These are phyloP conservation scores for Paramecium biaurelia DNA, from an alignment of 73 alveolate genomes.

Conservation along the genomic window DNA sequence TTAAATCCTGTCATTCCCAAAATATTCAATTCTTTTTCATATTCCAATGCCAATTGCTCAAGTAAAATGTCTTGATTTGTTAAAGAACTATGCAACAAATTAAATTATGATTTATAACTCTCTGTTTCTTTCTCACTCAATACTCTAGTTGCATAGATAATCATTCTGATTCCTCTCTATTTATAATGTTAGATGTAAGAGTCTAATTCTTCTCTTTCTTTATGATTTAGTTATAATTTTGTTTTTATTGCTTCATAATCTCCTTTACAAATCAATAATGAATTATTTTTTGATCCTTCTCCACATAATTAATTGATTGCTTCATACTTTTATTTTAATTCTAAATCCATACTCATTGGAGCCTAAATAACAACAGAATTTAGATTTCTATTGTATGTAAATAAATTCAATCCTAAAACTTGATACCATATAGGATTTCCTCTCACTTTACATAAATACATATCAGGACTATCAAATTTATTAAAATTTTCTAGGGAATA, in stretches of 20 bases:
- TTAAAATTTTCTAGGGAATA: slow-evolving; percentile 15
- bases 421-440: slow-evolving; percentile 3
- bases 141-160: slow-evolving; percentile 53
- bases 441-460: slow-evolving; percentile 40
- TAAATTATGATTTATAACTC: not conserved
- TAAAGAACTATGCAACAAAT: slow-evolving; percentile 32
- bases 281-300: slow-evolving; percentile 7
- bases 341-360: not conserved
- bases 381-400: not conserved
- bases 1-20: slow-evolving; percentile 61
- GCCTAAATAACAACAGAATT: slow-evolving; percentile 28
- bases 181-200: not conserved
- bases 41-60: slow-evolving; percentile 33
- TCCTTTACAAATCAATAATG: slow-evolving; percentile 36
- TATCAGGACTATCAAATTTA: slow-evolving; percentile 46
- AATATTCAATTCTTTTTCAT: slow-evolving; percentile 23
- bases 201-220: slow-evolving; percentile 50
- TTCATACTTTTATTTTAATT: not conserved
- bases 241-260: slow-evolving; percentile 45
- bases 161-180: slow-evolving; percentile 55
- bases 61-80: slow-evolving; percentile 17
- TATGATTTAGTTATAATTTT: not conserved
- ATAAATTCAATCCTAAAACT: slow-evolving; percentile 14
- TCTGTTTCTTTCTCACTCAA: slow-evolving; percentile 6
- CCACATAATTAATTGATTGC: slow-evolving; percentile 36